Percentiles rank a stretch among this genome's conserved stretches.
These are phyloP conservation scores for Oleoguttula mirabilis DNA, from an alignment of 495 filamentous ascomycete genomes.

Conservation along the genomic window DNA sequence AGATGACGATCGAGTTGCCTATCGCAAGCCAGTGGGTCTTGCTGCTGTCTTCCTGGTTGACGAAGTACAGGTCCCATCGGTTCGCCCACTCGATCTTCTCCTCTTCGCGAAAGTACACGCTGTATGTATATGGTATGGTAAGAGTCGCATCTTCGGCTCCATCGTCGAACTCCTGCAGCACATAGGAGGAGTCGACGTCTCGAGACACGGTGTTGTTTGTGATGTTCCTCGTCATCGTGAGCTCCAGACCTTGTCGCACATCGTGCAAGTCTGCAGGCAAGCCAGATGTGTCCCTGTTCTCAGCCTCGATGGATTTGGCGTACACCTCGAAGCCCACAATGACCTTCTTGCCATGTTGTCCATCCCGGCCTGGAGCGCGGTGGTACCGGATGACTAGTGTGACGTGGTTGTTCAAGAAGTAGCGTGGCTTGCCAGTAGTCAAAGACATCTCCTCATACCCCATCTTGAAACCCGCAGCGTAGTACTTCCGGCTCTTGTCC, in stretches of 20 bases:
- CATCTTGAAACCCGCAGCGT: slow-evolving; percentile 89
- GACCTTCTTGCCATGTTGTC: slow-evolving; percentile 62
- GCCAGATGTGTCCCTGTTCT: slow-evolving; percentile 46
- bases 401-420: slow-evolving; percentile 84
- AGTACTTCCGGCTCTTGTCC: slow-evolving; percentile 81
- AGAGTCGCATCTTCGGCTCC: slow-evolving; percentile 44
- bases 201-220: slow-evolving; percentile 40
- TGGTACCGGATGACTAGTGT: slow-evolving; percentile 81
- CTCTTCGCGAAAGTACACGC: slow-evolving; percentile 85
- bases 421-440: slow-evolving; percentile 48
- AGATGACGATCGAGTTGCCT: slow-evolving; percentile 80
- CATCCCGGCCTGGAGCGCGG: slow-evolving; percentile 53
- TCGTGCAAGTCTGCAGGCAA: slow-evolving; percentile 57
- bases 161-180: slow-evolving; percentile 35
- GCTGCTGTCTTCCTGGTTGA: slow-evolving; percentile 74
- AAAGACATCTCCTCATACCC: slow-evolving; percentile 61
- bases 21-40: slow-evolving; percentile 90
- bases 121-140: slow-evolving; percentile 80
- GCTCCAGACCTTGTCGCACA: slow-evolving; percentile 50
- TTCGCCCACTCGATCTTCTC: slow-evolving; percentile 70
- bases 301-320: slow-evolving; percentile 65
- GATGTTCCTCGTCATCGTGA: slow-evolving; percentile 52
- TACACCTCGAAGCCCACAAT: slow-evolving; percentile 91
- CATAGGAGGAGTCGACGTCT: slow-evolving; percentile 50
- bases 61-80: slow-evolving; percentile 90